A percentile compares a stretch with the other conserved stretches of the same genome.
These are phyloP conservation scores for Veloporphyrellus conicus DNA, from an alignment of 1,284 basidiomycete genomes.

Conservation along the genomic window DNA sequence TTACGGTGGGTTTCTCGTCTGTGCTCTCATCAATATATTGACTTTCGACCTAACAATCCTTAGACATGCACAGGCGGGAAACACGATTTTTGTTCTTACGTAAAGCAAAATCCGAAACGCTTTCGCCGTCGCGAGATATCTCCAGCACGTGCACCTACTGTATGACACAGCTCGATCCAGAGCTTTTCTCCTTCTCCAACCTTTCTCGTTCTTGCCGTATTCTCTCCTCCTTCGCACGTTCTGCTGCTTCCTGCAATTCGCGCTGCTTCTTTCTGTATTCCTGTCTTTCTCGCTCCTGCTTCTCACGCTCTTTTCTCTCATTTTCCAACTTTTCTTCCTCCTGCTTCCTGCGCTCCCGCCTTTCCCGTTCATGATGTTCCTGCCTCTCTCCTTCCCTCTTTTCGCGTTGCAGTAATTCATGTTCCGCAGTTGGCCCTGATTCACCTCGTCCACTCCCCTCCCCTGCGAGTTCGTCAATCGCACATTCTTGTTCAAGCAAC, in stretches of 20 bases:
- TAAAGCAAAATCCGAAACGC: too few species aligned
- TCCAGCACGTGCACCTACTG: neutral
- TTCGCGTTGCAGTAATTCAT: conserved; percentile 13
- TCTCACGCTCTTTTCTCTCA: neutral
- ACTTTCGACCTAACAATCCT: too few species aligned
- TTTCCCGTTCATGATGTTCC: neutral
- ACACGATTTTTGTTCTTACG: too few species aligned
- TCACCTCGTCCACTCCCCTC: conserved; percentile 12
- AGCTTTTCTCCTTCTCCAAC: neutral
- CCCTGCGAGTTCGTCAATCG: conserved; percentile 14
- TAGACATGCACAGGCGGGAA: too few species aligned
- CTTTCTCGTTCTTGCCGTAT: neutral
- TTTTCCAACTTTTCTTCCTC: neutral
- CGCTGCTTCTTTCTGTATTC: neutral
- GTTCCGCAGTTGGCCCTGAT: conserved; percentile 15
- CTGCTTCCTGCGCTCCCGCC: neutral
- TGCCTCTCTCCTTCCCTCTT: conserved; percentile 8
- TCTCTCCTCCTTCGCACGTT: neutral
- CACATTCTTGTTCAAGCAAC: conserved; percentile 12
- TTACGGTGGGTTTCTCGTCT: too few species aligned
- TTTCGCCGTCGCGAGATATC: too few species aligned
- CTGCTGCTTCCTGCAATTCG: neutral
- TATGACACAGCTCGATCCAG: neutral
- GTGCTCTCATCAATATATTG: too few species aligned
- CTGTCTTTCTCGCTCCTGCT: neutral